Conservation (phyloP, 768 basidiomycete genomes). For the Lentinula aciculospora region DNA sequence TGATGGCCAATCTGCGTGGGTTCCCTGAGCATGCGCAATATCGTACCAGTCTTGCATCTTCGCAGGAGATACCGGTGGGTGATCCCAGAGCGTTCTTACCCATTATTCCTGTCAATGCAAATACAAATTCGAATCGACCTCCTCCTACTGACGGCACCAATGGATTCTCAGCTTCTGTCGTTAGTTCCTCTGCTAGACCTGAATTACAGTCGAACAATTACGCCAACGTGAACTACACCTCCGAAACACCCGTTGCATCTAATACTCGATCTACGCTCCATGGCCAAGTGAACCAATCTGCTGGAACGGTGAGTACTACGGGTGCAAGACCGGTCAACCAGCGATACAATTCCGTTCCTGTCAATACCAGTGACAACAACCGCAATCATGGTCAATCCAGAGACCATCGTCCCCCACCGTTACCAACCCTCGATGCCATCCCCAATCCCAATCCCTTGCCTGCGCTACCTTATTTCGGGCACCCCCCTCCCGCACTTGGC, state of each 20-base stretch:
- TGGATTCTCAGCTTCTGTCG: background rate
- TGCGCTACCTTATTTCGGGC: background rate
- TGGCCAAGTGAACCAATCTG: background rate
- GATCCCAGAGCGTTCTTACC: conserved; percentile 1
- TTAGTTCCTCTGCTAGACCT: background rate
- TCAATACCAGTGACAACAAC: background rate
- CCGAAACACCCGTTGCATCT: conserved; percentile 1
- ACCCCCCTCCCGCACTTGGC: background rate
- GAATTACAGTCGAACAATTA: background rate
- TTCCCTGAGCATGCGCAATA: background rate
- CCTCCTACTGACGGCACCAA: background rate
- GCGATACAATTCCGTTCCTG: background rate
- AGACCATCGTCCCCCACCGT: background rate
- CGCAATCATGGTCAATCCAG: background rate
- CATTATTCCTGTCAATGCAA: background rate
- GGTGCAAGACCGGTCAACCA: background rate
- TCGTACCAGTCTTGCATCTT: conserved; percentile 1
- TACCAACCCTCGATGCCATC: background rate
- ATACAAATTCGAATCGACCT: background rate
- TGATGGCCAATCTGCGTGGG: background rate
- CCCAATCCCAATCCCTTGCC: background rate
- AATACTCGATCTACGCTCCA: background rate
- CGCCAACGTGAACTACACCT: background rate
- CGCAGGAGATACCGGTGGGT: background rate
- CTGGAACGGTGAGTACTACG: background rate